These are phyloP conservation scores for Arthrobotrys megalospora DNA, from an alignment of 2,329 filamentous ascomycete genomes.

Conservation along the genomic window DNA sequence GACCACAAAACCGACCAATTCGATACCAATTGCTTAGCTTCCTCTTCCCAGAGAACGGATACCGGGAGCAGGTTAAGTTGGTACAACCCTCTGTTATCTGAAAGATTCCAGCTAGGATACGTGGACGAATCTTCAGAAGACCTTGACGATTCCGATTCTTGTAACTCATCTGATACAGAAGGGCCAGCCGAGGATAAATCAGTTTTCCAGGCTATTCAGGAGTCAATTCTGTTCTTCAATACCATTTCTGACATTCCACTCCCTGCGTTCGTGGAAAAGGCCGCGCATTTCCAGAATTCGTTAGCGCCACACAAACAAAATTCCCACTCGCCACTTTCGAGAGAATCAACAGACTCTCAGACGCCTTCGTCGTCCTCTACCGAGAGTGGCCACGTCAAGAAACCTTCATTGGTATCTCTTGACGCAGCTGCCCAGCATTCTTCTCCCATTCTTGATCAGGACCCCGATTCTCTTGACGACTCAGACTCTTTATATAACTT, in stretches of 20 bases:
- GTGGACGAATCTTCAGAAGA: constrained; percentile 48
- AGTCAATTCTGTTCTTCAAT: constrained; percentile 60
- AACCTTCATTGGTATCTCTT: constrained; percentile 61
- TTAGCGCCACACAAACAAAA: constrained; percentile 48
- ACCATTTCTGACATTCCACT: constrained; percentile 56
- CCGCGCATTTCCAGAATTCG: constrained; percentile 28
- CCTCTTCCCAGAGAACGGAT: constrained; percentile 47
- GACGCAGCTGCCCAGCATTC: constrained; percentile 41
- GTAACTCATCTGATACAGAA: constrained; percentile 56
- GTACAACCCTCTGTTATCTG: constrained; percentile 52
- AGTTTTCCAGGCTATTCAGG: constrained; percentile 49
- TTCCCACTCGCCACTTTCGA: constrained; percentile 35
- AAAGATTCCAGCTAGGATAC: constrained; percentile 53
- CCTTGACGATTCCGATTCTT: constrained; percentile 45
- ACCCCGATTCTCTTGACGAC: constrained; percentile 33
- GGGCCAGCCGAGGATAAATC: constrained; percentile 43
- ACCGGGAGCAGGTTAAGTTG: constrained; percentile 53
- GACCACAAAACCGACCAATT: constrained; percentile 36
- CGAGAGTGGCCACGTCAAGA: constrained; percentile 53
- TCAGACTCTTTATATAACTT: constrained; percentile 56
- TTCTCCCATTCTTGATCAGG: constrained; percentile 56
- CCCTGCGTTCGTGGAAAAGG: constrained; percentile 54
- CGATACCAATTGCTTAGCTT: constrained; percentile 24
- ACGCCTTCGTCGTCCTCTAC: constrained; percentile 8
- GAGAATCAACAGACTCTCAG: constrained; percentile 11